Evolutionary conservation across 2,329 filamentous ascomycete genomes (phyloP).

Genomic region (Xylaria digitata): DNA sequence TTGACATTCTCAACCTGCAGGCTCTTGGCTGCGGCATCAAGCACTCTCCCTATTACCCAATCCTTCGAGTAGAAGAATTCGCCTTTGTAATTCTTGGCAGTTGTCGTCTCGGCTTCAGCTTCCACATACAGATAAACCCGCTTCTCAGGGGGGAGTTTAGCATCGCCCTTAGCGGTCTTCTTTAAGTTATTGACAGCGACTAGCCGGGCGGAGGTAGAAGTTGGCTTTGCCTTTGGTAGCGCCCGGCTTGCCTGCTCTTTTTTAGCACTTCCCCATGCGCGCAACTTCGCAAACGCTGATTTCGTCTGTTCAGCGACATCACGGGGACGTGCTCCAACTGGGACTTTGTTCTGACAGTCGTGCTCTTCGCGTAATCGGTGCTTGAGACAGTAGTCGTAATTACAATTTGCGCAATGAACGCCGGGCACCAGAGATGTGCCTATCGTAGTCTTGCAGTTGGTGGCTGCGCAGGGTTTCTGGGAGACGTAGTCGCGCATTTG

Average conservation of each 20-base stretch:
- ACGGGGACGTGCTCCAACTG: constrained; percentile 61
- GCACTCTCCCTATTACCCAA: constrained; percentile 87
- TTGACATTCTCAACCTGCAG: constrained; percentile 87
- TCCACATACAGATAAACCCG: constrained; percentile 92
- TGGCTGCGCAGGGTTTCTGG: constrained; percentile 75
- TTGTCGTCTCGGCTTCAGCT: constrained; percentile 86
- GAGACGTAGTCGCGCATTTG: constrained; percentile 65
- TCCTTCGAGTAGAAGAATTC: constrained; percentile 84
- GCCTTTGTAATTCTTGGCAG: constrained; percentile 82
- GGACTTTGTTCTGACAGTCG: constrained; percentile 80
- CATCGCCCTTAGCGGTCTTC: constrained; percentile 89
- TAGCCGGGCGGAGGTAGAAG: constrained; percentile 71
- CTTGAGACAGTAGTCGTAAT: constrained; percentile 80
- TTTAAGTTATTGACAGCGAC: constrained; percentile 82
- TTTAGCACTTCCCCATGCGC: constrained; percentile 83
- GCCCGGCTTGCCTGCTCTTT: constrained; percentile 69
- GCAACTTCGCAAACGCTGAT: constrained; percentile 80
- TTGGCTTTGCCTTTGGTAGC: constrained; percentile 72
- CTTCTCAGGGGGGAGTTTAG: constrained; percentile 82
- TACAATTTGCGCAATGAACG: constrained; percentile 78
- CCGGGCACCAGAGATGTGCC: constrained; percentile 75
- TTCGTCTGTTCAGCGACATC: constrained; percentile 71
- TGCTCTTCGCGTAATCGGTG: constrained; percentile 84
- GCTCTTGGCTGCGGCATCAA: constrained; percentile 81
- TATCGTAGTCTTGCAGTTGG: constrained; percentile 75